Evolutionary conservation across 257 asterid species (phyloP), one percentile per base, ranked within the genome.

Genomic region (Solanum virginianum): DNA sequence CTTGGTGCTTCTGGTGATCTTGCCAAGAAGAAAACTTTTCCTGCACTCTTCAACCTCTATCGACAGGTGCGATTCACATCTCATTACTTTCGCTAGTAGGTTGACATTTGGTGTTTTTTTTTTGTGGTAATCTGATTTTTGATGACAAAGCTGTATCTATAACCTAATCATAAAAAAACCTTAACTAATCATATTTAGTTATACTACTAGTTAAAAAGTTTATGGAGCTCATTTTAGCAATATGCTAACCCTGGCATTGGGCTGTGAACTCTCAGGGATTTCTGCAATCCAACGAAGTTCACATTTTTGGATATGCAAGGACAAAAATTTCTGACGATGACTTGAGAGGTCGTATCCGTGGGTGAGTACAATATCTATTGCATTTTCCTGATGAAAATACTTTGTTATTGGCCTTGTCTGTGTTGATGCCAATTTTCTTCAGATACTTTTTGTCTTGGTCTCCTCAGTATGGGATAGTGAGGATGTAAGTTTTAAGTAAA

Each of bases 1-100:
- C 98, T 97, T 39, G 99, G 99, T 69, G 99, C 99, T 83, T 97
- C 99, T 7, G 99, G 99, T 86, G 99, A 97, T 95, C 99, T 97
- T 90, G 99, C 99, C 85, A 97, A 97, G 89, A 97, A 95, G 91
- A 97, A 97, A 91, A 97, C 99, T 47, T 97, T 97, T 86, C 99
- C 99, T 39, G 99, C 99, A 4, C 98, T 95, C 74, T 95, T 90
- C 86, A 95, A 97, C 91, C 98, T 97, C 86, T 97, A 92, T 56
- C 96, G 96, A 0, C 98, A 95, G 99, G 99, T 97, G 79, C 24
- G 26, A 10, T 72, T 69, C 45, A 12, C 0, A 43, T 77, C 26
- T 51, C 20, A 71, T 43, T 22, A 14, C 81, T 83, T 51, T 66
- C 66, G 10, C n/a, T 49, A 24, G 9, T 13, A 51, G 45, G 36